Base-by-base conservation (phyloP, 345 rosid species). In the Aquilaria sinensis region DNA sequence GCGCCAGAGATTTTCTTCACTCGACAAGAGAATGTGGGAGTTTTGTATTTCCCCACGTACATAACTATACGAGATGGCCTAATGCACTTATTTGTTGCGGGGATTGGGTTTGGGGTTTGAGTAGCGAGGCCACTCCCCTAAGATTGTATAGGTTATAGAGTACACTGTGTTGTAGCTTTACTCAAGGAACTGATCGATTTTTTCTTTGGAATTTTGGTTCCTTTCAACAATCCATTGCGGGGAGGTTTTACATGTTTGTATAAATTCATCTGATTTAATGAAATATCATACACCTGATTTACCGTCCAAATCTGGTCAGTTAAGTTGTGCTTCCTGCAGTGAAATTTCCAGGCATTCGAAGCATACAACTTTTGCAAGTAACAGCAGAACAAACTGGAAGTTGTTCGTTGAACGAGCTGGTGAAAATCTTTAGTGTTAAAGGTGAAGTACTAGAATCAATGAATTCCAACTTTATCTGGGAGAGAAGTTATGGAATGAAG, bases 261-360 rank as follows among this genome's bases (percentile, higher is more conserved):
- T 31, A 60, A 58, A 69, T 52, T 53, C 68, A 67, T 70, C 68
- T 45, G 31, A 47, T 60, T 65, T 12, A 47, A 69, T 51, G 58
- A 65, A 65, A 56, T 57, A 55, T 41, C 50, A 57, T 37, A 9
- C 51, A 54, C 12, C 64, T 29, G 43, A 11, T 52, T 58, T 49
- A 37, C 43, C 43, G 8, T 37, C 43, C 43, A 37, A 37, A 0
- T 37, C 8, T 37, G 5, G 8, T 37, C 8, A 37, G 8, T 37
- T 37, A 4, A 37, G 43, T 3, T 9, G 8, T 37, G 0, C 2
- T 37, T 23, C 43, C 43, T 37, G 43, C 8, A 37, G 8, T 37
- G 7, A 37, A 37, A 37, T 37, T 23, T 37, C 9, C 8, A 9
- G 43, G 3, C 43, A 9, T 37, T 37, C 8, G 5, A 37, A 9